Base-by-base conservation (phyloP, 331 rosid species). In the Acacia concinna region DNA sequence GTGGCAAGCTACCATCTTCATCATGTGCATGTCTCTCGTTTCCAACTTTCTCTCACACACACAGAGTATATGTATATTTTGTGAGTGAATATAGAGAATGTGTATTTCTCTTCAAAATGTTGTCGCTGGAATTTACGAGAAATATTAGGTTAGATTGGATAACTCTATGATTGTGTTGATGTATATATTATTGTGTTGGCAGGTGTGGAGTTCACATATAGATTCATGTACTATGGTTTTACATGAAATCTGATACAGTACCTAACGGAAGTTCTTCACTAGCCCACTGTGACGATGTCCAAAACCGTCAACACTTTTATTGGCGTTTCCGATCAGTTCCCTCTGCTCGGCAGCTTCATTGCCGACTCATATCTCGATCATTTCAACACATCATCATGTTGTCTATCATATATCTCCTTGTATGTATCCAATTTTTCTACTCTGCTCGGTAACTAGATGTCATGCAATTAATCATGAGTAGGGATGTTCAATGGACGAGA, bases 191-290 rank as follows among this genome's bases (percentile, higher is more conserved):
- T n/a, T 52, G 8, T 21, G 28, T 7, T 4, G 12, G 51, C 32
- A 91, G 96, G 81, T 74, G 91, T 89, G 76, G 92, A 89, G 66
- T 31, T 89, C 73, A 93, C 89, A 5, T 91, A 91, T 84, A 80
- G 92, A 84, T 89, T 87, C 82, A 85, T 88, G 1, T 91, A 80
- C 85, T 84, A 43, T 4, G 96, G 92, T 0, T 18, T 88, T 56
- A 82, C 87, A 0, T 73, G 87, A 0, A 91, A 91, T 52, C 85
- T 91, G 3, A 76, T 91, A 64, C 79, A 80, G 5, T 91, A 91
- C 52, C 84, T 91, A 23, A 88, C 91, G 28, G 81, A 85, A 52
- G 87, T 83, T 70, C 86, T 89, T 69, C 68, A 80, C 2, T 78
- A 85, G 60, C 82, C 91, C 0, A 69, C 68, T 8, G 60, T 89